A percentile compares a stretch with the other conserved stretches of the same genome.
These are phyloP conservation scores for Spinellus fusiger DNA, from an alignment of 192 early-diverging fungal genomes.

Conservation along the genomic window DNA sequence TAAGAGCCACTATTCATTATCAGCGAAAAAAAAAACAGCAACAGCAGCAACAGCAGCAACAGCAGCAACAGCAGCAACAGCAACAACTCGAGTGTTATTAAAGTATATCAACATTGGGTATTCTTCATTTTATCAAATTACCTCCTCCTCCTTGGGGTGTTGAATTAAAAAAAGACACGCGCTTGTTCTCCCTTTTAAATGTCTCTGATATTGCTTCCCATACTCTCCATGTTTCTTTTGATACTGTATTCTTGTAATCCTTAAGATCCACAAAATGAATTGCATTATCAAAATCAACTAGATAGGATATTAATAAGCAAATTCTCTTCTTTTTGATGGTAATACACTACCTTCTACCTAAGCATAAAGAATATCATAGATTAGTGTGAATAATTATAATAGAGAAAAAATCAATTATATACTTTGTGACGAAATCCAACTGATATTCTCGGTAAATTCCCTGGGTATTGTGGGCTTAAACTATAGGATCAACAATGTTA, in stretches of 20 bases:
- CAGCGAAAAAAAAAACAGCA: not conserved
- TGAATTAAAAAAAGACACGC: slow-evolving; percentile 71
- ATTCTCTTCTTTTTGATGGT: not conserved
- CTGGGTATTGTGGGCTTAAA: slow-evolving; percentile 64
- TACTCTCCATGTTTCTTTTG: slow-evolving; percentile 60
- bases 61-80: too few relatives aligned
- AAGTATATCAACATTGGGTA: not conserved
- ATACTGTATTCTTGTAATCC: slow-evolving; percentile 62
- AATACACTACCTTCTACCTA: slow-evolving; percentile 31
- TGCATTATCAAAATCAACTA: slow-evolving; percentile 68
- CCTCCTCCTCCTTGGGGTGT: slow-evolving; percentile 83
- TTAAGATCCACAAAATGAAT: slow-evolving; percentile 59
- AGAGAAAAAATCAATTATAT: slow-evolving; percentile 8
- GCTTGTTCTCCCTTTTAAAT: slow-evolving; percentile 51
- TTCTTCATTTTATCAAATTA: slow-evolving; percentile 10
- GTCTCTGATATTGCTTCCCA: slow-evolving; percentile 49
- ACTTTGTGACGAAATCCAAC: slow-evolving; percentile 63
- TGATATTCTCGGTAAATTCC: slow-evolving; percentile 66
- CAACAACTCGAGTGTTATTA: not conserved
- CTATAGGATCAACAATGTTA: slow-evolving; percentile 8
- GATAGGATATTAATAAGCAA: slow-evolving; percentile 4
- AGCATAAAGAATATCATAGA: not conserved
- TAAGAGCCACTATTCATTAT: slow-evolving; percentile 78
- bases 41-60: too few relatives aligned
- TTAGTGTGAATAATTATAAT: not conserved